phyloP scores from a whole-genome alignment of 177 flowering plant species.

The Vitis hybrid region DNA sequence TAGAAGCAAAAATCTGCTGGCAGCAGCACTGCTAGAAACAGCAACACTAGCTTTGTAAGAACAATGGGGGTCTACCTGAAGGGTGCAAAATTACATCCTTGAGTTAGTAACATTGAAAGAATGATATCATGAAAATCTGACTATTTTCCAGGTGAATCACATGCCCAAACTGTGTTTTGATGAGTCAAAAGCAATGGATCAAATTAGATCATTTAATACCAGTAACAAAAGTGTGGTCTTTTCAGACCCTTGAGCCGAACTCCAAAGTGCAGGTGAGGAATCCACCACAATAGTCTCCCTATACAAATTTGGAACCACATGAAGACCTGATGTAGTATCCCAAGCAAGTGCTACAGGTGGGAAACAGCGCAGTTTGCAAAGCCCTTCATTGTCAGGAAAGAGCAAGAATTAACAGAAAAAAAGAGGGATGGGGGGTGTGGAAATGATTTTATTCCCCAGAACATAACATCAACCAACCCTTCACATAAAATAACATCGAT shows the following conservation, averaged over 20 bases:
- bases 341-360: conserved; percentile 95
- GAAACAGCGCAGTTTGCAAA: conserved; percentile 93
- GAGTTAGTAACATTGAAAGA: background rate
- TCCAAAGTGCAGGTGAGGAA: conserved; percentile 88
- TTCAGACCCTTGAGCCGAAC: conserved; percentile 62
- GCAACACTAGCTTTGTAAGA: conserved; percentile 61
- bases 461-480: too few relatives aligned
- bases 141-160: background rate
- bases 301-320: conserved; percentile 71
- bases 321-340: conserved; percentile 89
- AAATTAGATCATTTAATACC: conserved; percentile 39
- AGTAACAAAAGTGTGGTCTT: conserved; percentile 68
- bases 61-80: conserved; percentile 96
- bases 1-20: conserved; percentile 82
- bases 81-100: background rate
- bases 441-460: background rate
- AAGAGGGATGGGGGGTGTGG: background rate
- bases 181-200: background rate
- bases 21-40: conserved; percentile 67
- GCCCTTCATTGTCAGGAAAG: conserved; percentile 49
- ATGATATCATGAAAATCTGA: background rate
- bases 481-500: too few relatives aligned
- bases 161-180: background rate
- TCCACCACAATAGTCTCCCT: conserved; percentile 79
- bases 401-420: conserved; percentile 1